Evolutionary conservation across 2,329 filamentous ascomycete species (phyloP).

Genomic region (Claviceps citrina): DNA sequence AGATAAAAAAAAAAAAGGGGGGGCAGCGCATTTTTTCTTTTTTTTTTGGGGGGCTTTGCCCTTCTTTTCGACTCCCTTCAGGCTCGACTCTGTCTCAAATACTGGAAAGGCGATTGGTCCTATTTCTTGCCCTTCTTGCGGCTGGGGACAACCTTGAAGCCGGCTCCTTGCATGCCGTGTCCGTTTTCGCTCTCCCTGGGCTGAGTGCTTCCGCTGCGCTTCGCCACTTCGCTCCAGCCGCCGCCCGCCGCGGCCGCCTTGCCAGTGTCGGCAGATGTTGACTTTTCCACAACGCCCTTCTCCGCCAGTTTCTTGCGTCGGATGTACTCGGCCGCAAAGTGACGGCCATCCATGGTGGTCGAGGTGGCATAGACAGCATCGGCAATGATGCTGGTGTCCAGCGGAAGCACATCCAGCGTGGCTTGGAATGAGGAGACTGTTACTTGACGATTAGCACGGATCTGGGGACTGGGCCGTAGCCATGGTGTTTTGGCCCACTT

Average conservation of each 20-base stretch:
- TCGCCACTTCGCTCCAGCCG: conserved; percentile 94
- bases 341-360: conserved; percentile 77
- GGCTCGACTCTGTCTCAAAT: not conserved
- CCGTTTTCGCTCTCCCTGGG: conserved; percentile 28
- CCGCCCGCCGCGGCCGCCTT: conserved; percentile 34
- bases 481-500: too few relatives aligned
- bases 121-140: conserved; percentile 86
- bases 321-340: conserved; percentile 89
- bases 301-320: conserved; percentile 86
- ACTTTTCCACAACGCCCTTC: conserved; percentile 71
- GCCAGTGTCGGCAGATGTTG: conserved; percentile 38
- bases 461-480: too few relatives aligned
- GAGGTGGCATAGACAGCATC: conserved; percentile 81
- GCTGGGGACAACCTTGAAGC: conserved; percentile 79
- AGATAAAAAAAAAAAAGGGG: too few relatives aligned
- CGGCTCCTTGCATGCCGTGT: conserved; percentile 30
- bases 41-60: not conserved
- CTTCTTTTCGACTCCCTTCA: not conserved
- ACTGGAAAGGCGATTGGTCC: conserved; percentile 8
- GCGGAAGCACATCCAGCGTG: conserved; percentile 58
- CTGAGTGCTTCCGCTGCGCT: conserved; percentile 52
- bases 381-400: conserved; percentile 67
- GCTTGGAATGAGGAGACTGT: conserved; percentile 68
- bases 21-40: too few relatives aligned
- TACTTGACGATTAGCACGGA: too few relatives aligned